phyloP scores from a whole-genome alignment of 2,329 filamentous ascomycete genomes.

The Macrophomina pseudophaseolina region DNA sequence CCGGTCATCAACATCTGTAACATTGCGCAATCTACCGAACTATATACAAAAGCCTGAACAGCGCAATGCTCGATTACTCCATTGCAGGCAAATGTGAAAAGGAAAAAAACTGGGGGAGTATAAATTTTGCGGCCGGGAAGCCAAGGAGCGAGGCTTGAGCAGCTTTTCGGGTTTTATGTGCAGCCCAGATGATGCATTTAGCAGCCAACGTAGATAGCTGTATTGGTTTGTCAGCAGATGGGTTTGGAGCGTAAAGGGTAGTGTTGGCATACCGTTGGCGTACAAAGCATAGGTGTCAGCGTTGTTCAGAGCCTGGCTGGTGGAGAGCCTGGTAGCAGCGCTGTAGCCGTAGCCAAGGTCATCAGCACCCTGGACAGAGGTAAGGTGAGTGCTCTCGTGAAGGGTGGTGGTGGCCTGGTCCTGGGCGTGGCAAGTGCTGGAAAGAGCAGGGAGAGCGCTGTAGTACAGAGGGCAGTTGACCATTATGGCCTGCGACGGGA shows the following conservation, averaged over 20 bases:
- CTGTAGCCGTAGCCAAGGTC: constrained; percentile 59
- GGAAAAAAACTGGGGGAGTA: neutral
- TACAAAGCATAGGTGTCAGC: constrained; percentile 66
- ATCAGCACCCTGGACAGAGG: constrained; percentile 62
- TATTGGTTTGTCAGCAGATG: constrained; percentile 63
- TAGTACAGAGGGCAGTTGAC: constrained; percentile 69
- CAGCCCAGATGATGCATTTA: constrained; percentile 32
- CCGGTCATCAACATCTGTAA: constrained; percentile 2
- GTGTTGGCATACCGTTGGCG: constrained; percentile 50
- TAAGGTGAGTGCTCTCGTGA: constrained; percentile 70
- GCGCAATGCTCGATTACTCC: neutral
- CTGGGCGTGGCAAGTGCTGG: constrained; percentile 63
- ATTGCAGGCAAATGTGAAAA: neutral
- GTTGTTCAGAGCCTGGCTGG: constrained; percentile 61
- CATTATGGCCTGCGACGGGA: constrained; percentile 60
- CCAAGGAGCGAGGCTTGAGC: neutral
- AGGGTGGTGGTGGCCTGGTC: constrained; percentile 69
- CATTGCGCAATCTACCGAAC: constrained; percentile 15
- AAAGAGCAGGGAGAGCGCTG: constrained; percentile 56
- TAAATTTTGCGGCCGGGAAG: neutral
- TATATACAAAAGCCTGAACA: constrained; percentile 17
- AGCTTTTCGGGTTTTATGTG: neutral
- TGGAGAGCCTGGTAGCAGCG: constrained; percentile 50
- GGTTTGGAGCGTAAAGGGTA: constrained; percentile 59
- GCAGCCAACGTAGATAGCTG: constrained; percentile 48